These are phyloP conservation scores for Melampsora americana DNA, from an alignment of 1,284 basidiomycete species.

Conservation along the genomic window DNA sequence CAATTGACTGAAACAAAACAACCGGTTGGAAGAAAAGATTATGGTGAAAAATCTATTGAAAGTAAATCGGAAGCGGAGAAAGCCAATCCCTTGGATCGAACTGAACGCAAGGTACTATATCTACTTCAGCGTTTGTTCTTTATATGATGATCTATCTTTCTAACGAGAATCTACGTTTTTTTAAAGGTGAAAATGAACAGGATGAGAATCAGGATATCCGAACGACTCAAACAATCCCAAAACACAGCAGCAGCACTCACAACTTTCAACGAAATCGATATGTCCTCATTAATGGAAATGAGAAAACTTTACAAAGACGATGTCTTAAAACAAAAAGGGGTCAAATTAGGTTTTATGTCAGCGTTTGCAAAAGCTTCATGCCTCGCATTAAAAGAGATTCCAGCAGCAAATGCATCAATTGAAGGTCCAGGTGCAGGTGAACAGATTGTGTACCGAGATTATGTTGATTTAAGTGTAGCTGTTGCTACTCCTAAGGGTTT, in stretches of 20 bases:
- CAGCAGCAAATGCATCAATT: slow-evolving; percentile 89
- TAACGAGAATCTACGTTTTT: background rate
- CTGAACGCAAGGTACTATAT: slow-evolving; percentile 34
- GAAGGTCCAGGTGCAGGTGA: slow-evolving; percentile 57
- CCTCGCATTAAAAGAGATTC: slow-evolving; percentile 86
- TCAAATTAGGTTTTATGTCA: slow-evolving; percentile 98
- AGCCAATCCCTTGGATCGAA: slow-evolving; percentile 25
- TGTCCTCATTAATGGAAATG: slow-evolving; percentile 91
- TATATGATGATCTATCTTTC: background rate
- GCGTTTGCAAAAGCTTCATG: slow-evolving; percentile 86
- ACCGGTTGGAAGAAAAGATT: slow-evolving; percentile 22
- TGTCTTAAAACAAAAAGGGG: slow-evolving; percentile 84
- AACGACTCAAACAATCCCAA: slow-evolving; percentile 96
- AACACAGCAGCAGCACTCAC: slow-evolving; percentile 95
- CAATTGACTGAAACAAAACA: slow-evolving; percentile 36
- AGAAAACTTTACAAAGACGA: slow-evolving; percentile 92
- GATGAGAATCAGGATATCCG: slow-evolving; percentile 94
- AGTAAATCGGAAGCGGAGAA: slow-evolving; percentile 59
- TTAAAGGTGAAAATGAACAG: slow-evolving; percentile 88
- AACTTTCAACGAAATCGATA: slow-evolving; percentile 99
- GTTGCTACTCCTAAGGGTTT: slow-evolving; percentile 96
- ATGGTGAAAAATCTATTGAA: slow-evolving; percentile 14
- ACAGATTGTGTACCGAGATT: slow-evolving; percentile 43
- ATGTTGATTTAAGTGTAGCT: slow-evolving; percentile 77
- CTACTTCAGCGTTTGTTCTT: background rate